phyloP scores from a whole-genome alignment of 2,329 filamentous ascomycete genomes.

The Penicillium aurantiogriseum region DNA sequence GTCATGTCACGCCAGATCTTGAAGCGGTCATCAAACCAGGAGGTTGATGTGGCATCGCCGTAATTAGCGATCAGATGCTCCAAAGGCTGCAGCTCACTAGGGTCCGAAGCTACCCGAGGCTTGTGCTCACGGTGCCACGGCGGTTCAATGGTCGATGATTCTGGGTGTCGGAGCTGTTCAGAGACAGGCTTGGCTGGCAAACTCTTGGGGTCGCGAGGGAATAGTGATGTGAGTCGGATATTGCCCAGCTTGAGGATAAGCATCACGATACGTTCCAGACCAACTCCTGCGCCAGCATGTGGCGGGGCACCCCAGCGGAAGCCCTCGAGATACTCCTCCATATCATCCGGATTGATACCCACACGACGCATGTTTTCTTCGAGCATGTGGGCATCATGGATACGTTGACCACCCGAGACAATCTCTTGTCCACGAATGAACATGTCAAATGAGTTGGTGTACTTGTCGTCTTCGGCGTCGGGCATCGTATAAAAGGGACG shows the following conservation, averaged over 20 bases:
- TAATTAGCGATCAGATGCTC: conserved; percentile 94
- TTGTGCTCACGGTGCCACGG: conserved; percentile 53
- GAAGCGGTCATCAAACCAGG: conserved; percentile 87
- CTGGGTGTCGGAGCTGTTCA: conserved; percentile 73
- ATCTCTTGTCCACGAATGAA: conserved; percentile 93
- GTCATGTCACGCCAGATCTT: conserved; percentile 77
- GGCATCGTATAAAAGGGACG: conserved; percentile 91
- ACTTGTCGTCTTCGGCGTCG: conserved; percentile 66
- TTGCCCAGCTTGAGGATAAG: conserved; percentile 83
- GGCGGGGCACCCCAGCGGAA: conserved; percentile 88
- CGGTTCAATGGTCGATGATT: conserved; percentile 76
- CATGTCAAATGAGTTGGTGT: conserved; percentile 93
- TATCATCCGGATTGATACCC: conserved; percentile 74
- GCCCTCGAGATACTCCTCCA: conserved; percentile 86
- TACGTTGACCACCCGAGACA: conserved; percentile 87
- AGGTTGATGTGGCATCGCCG: conserved; percentile 89
- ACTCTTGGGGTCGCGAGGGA: conserved; percentile 84
- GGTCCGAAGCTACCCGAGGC: conserved; percentile 44
- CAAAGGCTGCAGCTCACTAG: conserved; percentile 65
- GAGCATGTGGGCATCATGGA: conserved; percentile 75
- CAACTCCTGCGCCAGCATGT: conserved; percentile 86
- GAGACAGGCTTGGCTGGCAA: conserved; percentile 66
- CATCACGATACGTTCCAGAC: conserved; percentile 84
- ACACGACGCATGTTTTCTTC: conserved; percentile 71
- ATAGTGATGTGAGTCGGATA: conserved; percentile 82